Conservation (phyloP, 306 rosid species). For the Pachyrhizus erosus region DNA sequence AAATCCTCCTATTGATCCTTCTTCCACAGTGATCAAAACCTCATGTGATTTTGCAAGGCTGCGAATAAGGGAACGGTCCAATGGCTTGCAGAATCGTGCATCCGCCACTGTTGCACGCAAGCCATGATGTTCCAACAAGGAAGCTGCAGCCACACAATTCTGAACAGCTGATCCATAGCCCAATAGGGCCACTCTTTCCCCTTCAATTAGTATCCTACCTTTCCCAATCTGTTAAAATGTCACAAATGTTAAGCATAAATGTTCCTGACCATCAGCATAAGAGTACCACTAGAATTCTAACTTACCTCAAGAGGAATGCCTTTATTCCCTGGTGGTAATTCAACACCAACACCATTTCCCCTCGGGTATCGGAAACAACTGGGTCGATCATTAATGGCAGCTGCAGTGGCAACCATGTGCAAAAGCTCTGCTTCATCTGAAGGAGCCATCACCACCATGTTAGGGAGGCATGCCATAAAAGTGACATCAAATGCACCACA, state of each 20-base stretch:
- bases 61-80: slow-evolving; percentile 76
- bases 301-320: slow-evolving; percentile 69
- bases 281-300: neutral
- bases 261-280: neutral
- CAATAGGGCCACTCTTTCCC: slow-evolving; percentile 87
- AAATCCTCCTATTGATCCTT: slow-evolving; percentile 95
- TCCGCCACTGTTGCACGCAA: slow-evolving; percentile 59
- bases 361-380: slow-evolving; percentile 91
- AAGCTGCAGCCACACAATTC: slow-evolving; percentile 74
- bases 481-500: slow-evolving; percentile 91
- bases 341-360: slow-evolving; percentile 83
- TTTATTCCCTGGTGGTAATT: slow-evolving; percentile 73
- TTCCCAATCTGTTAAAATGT: slow-evolving; percentile 66
- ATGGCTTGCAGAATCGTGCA: slow-evolving; percentile 86
- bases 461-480: slow-evolving; percentile 94
- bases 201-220: slow-evolving; percentile 81
- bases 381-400: slow-evolving; percentile 84
- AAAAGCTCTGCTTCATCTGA: slow-evolving; percentile 87
- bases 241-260: slow-evolving; percentile 14
- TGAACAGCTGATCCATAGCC: slow-evolving; percentile 87
- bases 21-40: slow-evolving; percentile 82
- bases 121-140: slow-evolving; percentile 58
- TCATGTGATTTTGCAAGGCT: slow-evolving; percentile 78
- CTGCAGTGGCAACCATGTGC: slow-evolving; percentile 96
- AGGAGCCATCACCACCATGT: slow-evolving; percentile 99